Base-by-base conservation (phyloP, 1,284 basidiomycete genomes). In the Puccinia novopanici region DNA sequence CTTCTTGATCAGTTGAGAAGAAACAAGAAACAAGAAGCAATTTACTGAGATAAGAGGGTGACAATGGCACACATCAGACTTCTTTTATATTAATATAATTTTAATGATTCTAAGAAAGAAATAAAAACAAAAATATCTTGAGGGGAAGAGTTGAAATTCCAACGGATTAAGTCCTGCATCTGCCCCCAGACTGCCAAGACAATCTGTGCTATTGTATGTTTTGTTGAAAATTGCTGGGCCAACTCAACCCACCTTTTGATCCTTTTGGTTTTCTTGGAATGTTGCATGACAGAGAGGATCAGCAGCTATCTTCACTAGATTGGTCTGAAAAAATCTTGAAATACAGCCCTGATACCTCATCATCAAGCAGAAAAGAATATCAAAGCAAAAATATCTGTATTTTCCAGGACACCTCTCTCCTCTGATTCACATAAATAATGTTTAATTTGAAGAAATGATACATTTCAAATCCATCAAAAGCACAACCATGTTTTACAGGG, bases 401-500 rank as follows among this genome's bases (percentile, higher is more conserved):
- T 3, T 6, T 30, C 30, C 6, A 27, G 22, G 10, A 40, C 9
- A 6, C 17, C n/a, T 8, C 17, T 72, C 45, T 55, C 48, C 2
- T 48, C 70, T 72, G 24, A 34, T 72, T 13, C 27, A n/a, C 34
- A 50, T 72, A 8, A 48, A 72, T 37, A 72, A 72, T 13, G 9
- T 72, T 3, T 45, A 72, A 22, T 27, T 72, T 24, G 70, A 72
- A 13, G 9, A 50, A 6, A 45, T 37, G 15, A 22, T 72, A n/a
- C 70, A 72, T 54, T 22, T 13, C 5, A n/a, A 72, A 52, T 55
- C 48, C 0, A 19, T 72, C 22, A 48, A 30, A 19, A 4, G 27
- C 17, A 3, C 9, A 45, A 15, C 15, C 42, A 45, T 15, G 15
- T 45, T 6, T 45, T 45, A 6, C 42, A 45, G 6, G 42, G 48